Evolutionary conservation across 2,329 filamentous ascomycete genomes (phyloP).

Genomic region (Fusarium sp.): DNA sequence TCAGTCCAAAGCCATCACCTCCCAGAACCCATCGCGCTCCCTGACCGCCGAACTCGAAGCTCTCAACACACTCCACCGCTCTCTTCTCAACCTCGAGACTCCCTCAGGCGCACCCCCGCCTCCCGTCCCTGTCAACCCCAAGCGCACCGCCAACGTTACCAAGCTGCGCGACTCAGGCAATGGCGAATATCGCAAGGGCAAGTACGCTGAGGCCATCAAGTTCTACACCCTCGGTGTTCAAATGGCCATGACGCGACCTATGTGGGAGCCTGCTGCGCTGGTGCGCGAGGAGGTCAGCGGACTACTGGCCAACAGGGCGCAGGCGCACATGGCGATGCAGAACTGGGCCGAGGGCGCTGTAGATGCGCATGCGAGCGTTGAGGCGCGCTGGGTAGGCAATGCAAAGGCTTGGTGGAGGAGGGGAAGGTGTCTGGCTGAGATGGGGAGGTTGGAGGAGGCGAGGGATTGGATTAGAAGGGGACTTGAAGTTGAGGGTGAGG

Average conservation of each 20-base stretch:
- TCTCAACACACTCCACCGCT: slow-evolving; percentile 85
- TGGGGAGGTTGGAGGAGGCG: slow-evolving; percentile 89
- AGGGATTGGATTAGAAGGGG: slow-evolving; percentile 82
- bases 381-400: slow-evolving; percentile 88
- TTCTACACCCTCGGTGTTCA: slow-evolving; percentile 90
- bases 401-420: slow-evolving; percentile 95
- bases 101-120: slow-evolving; percentile 82
- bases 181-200: slow-evolving; percentile 82
- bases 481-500: slow-evolving; percentile 85
- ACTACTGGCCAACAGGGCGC: slow-evolving; percentile 88
- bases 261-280: slow-evolving; percentile 89
- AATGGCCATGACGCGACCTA: slow-evolving; percentile 86
- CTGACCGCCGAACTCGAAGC: slow-evolving; percentile 77
- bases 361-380: slow-evolving; percentile 90
- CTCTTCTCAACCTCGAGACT: slow-evolving; percentile 69
- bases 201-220: slow-evolving; percentile 81
- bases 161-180: slow-evolving; percentile 95
- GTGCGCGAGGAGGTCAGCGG: slow-evolving; percentile 87
- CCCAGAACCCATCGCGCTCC: slow-evolving; percentile 62
- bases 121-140: slow-evolving; percentile 92
- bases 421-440: slow-evolving; percentile 89
- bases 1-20: slow-evolving; percentile 80
- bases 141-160: slow-evolving; percentile 87
- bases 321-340: slow-evolving; percentile 87
- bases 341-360: slow-evolving; percentile 89